phyloP scores from a whole-genome alignment of 345 rosid genomes.

The Pelargonium nanum region DNA sequence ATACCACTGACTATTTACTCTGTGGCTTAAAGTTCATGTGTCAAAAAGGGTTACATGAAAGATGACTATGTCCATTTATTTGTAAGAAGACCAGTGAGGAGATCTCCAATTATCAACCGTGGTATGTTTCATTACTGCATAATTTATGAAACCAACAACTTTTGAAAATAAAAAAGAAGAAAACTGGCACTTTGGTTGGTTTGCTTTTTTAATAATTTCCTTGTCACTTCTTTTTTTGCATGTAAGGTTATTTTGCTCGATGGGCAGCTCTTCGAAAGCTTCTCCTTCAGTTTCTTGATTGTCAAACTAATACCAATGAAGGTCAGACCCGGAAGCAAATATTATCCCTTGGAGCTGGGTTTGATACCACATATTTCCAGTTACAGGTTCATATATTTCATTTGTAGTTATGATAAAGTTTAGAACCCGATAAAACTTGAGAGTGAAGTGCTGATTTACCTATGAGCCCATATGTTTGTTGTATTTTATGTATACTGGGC shows the following conservation, averaged over 20 bases:
- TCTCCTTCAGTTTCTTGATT: slow-evolving; percentile 65
- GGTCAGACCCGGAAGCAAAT: slow-evolving; percentile 55
- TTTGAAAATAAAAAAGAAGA: neutral
- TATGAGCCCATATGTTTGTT: neutral
- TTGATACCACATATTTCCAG: slow-evolving; percentile 85
- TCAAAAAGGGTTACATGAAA: slow-evolving; percentile 74
- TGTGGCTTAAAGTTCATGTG: slow-evolving; percentile 62
- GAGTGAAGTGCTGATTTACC: too few relatives aligned
- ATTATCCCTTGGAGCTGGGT: slow-evolving; percentile 91
- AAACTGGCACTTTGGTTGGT: neutral
- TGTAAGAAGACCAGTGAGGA: slow-evolving; percentile 74
- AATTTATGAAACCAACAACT: neutral
- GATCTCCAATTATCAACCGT: slow-evolving; percentile 91
- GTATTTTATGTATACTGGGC: neutral
- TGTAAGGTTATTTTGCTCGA: slow-evolving; percentile 78
- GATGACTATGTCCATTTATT: slow-evolving; percentile 80
- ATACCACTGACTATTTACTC: neutral
- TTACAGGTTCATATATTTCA: slow-evolving; percentile 42
- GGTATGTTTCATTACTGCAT: slow-evolving; percentile 27
- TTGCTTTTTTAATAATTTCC: neutral
- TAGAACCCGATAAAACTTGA: too few relatives aligned
- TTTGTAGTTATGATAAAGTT: too few relatives aligned
- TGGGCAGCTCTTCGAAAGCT: slow-evolving; percentile 94
- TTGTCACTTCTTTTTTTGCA: neutral
- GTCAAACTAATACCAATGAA: slow-evolving; percentile 19